Conservation (phyloP, 2,329 filamentous ascomycete species). For the Fusarium sarcochroum region DNA sequence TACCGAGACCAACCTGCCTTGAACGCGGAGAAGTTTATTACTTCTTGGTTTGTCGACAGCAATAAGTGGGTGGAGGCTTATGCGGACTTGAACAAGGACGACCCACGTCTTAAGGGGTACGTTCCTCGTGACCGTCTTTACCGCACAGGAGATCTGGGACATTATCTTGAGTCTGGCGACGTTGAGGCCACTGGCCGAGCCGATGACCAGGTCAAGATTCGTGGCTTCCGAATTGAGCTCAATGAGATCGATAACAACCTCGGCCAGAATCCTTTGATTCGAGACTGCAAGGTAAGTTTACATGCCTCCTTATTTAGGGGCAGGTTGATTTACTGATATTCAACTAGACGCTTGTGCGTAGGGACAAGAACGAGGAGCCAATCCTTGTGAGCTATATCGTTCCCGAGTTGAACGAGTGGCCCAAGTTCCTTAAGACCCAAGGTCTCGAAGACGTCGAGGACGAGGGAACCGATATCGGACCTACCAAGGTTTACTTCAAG, state of each 20-base stretch:
- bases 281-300: conserved; percentile 75
- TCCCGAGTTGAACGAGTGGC: conserved; percentile 77
- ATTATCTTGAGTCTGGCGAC: conserved; percentile 69
- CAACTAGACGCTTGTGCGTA: conserved; percentile 74
- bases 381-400: conserved; percentile 92
- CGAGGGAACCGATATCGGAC: conserved; percentile 62
- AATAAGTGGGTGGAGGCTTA: conserved; percentile 77
- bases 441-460: conserved; percentile 69
- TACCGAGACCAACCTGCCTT: conserved; percentile 74
- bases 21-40: conserved; percentile 82
- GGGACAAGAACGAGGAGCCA: conserved; percentile 71
- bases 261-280: conserved; percentile 78
- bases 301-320: neutral
- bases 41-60: conserved; percentile 88
- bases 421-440: conserved; percentile 72
- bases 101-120: conserved; percentile 73
- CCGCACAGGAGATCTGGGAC: conserved; percentile 86
- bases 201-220: conserved; percentile 94
- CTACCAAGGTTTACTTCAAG: conserved; percentile 60
- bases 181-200: conserved; percentile 84
- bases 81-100: conserved; percentile 65
- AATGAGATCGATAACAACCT: conserved; percentile 92
- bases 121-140: conserved; percentile 91
- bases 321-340: neutral
- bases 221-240: conserved; percentile 95